Evolutionary conservation across 2,329 filamentous ascomycete genomes (phyloP).

Genomic region (Ceratocystis harringtonii): DNA sequence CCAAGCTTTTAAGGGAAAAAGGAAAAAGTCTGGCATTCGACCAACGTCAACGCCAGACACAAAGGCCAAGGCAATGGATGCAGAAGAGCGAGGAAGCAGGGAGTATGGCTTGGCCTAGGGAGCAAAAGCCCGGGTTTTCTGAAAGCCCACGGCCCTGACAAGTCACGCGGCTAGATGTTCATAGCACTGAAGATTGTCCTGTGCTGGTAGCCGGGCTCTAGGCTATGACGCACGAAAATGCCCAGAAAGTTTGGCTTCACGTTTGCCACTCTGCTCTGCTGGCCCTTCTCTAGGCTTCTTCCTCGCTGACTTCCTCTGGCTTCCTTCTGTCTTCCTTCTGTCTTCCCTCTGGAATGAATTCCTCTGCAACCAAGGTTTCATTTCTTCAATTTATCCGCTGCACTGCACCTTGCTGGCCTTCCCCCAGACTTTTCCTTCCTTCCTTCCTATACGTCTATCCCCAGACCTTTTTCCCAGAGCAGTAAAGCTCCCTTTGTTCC

Average conservation of each 20-base stretch:
- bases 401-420: not conserved
- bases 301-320: not conserved
- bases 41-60: not conserved
- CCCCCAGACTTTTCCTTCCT: not conserved
- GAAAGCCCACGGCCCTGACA: no score
- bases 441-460: not conserved
- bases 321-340: not conserved
- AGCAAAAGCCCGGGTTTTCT: not conserved
- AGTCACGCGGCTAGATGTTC: no score
- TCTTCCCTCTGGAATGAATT: not conserved
- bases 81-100: not conserved
- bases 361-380: not conserved
- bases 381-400: not conserved
- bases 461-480: not conserved
- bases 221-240: no score
- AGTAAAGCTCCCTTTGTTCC: constrained; percentile 5
- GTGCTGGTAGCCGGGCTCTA: no score
- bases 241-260: not conserved
- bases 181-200: no score
- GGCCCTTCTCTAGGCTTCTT: no score
- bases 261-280: no score
- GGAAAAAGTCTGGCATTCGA: not conserved
- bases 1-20: not conserved
- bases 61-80: not conserved
- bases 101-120: not conserved